phyloP scores from a whole-genome alignment of 2,329 filamentous ascomycete species.

The Neocatenulostroma microsporum region DNA sequence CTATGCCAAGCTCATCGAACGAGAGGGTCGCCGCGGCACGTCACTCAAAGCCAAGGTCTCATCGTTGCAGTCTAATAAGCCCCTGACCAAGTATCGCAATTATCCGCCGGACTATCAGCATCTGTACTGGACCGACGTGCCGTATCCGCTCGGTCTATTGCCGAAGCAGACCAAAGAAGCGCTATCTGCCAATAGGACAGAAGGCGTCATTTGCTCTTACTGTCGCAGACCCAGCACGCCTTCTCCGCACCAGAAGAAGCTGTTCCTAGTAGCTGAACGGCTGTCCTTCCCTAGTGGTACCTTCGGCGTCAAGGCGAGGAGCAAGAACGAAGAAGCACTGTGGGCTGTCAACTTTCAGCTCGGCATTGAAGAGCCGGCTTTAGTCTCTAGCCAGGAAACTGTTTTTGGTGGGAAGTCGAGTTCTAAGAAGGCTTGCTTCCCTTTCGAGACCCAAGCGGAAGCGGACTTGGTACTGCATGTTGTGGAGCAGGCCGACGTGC shows the following conservation, averaged over 20 bases:
- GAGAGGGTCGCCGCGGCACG: background rate
- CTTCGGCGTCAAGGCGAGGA: constrained; percentile 10
- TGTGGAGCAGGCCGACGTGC: constrained; percentile 12
- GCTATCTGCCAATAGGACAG: constrained; percentile 10
- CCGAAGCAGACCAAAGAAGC: constrained; percentile 15
- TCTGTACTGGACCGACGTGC: no score
- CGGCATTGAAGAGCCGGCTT: constrained; percentile 16
- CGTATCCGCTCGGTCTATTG: constrained; percentile 14
- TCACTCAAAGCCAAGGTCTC: background rate
- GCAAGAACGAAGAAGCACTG: constrained; percentile 14
- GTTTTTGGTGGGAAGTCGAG: constrained; percentile 13
- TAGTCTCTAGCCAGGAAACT: constrained; percentile 12
- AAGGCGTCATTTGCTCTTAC: constrained; percentile 11
- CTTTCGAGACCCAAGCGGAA: constrained; percentile 9
- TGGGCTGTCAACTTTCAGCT: constrained; percentile 17
- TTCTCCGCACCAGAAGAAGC: constrained; percentile 13
- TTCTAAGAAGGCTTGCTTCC: constrained; percentile 12
- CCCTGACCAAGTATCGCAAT: constrained; percentile 8
- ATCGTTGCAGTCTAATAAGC: constrained; percentile 4
- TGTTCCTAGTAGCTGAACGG: constrained; percentile 18
- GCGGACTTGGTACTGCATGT: constrained; percentile 13
- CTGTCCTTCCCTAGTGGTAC: constrained; percentile 11
- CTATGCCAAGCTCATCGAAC: no score
- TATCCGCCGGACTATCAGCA: constrained; percentile 14
- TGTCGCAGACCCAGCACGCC: constrained; percentile 11